These are phyloP conservation scores for Alternaria triticimaculans DNA, from an alignment of 2,329 filamentous ascomycete species.

Conservation along the genomic window DNA sequence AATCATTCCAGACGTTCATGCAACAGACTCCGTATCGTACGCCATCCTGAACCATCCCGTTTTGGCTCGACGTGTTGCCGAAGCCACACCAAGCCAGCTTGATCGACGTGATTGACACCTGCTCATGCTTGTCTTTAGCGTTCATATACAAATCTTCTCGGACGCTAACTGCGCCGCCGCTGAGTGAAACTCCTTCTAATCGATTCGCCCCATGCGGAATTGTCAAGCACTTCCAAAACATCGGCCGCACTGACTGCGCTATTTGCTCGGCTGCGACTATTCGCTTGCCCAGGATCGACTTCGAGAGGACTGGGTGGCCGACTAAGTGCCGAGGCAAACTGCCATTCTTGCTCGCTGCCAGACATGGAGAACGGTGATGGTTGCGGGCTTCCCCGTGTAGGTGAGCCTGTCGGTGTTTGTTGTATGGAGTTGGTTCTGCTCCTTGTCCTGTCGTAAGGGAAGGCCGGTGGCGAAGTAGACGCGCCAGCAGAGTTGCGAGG, in stretches of 20 bases:
- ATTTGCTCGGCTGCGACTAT: constrained; percentile 66
- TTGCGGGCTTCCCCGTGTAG: constrained; percentile 37
- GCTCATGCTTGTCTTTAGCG: constrained; percentile 11
- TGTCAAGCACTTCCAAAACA: constrained; percentile 83
- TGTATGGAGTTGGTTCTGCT: constrained; percentile 50
- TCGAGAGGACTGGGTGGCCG: constrained; percentile 48
- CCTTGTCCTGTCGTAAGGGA: constrained; percentile 31
- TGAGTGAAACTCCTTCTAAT: constrained; percentile 85
- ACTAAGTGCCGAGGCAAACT: constrained; percentile 54
- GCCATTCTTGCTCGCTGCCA: constrained; percentile 49
- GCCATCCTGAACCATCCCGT: constrained; percentile 22
- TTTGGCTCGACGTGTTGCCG: constrained; percentile 28
- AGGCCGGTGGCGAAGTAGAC: constrained; percentile 33
- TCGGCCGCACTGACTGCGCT: constrained; percentile 77
- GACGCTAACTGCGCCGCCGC: constrained; percentile 50
- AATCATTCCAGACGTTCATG: constrained; percentile 41
- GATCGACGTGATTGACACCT: constrained; percentile 2
- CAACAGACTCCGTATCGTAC: constrained; percentile 34
- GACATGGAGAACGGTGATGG: constrained; percentile 39
- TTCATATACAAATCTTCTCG: not conserved
- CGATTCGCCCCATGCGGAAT: constrained; percentile 92
- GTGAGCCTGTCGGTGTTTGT: constrained; percentile 45
- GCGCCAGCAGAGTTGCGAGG: constrained; percentile 33
- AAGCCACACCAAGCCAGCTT: constrained; percentile 22
- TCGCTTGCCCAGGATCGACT: constrained; percentile 33